phyloP scores from a whole-genome alignment of 2,329 filamentous ascomycete genomes.

The Trichoderma lentiforme region DNA sequence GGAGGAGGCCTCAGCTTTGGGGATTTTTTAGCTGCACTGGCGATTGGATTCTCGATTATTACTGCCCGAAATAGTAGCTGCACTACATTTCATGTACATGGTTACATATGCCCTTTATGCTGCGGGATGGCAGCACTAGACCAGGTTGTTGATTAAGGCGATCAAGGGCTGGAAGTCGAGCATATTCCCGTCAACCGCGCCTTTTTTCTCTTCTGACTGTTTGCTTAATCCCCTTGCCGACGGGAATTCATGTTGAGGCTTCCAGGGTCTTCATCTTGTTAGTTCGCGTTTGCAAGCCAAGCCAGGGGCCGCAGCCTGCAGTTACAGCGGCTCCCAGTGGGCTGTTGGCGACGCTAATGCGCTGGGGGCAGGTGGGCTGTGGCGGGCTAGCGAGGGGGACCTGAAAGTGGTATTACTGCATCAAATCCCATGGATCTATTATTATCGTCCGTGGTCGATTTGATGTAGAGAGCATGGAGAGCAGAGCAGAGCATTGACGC shows the following conservation, averaged over 20 bases:
- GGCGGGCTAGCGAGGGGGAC: not conserved
- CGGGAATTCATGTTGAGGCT: not conserved
- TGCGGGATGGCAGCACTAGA: not conserved
- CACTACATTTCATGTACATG: not conserved
- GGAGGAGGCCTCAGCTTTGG: constrained; percentile 7
- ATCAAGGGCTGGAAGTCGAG: not conserved
- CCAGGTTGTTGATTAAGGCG: not conserved
- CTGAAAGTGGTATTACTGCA: not conserved
- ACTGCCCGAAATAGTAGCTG: not conserved
- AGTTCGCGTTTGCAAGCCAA: not conserved
- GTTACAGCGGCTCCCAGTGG: not conserved
- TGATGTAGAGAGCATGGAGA: not conserved
- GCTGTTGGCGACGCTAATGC: constrained; percentile 1
- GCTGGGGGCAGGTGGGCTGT: constrained; percentile 1
- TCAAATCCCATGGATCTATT: not conserved
- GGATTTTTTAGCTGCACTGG: not conserved
- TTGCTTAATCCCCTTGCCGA: not conserved
- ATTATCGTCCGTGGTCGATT: not conserved
- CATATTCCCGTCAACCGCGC: not conserved
- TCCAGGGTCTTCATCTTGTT: not conserved
- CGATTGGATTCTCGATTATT: not conserved
- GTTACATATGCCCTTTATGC: not conserved
- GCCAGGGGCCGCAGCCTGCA: not conserved
- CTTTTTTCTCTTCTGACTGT: not conserved
- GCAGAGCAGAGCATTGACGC: not conserved